Conservation (phyloP, 2,329 filamentous ascomycete genomes). For the Trichoderma sp. region DNA sequence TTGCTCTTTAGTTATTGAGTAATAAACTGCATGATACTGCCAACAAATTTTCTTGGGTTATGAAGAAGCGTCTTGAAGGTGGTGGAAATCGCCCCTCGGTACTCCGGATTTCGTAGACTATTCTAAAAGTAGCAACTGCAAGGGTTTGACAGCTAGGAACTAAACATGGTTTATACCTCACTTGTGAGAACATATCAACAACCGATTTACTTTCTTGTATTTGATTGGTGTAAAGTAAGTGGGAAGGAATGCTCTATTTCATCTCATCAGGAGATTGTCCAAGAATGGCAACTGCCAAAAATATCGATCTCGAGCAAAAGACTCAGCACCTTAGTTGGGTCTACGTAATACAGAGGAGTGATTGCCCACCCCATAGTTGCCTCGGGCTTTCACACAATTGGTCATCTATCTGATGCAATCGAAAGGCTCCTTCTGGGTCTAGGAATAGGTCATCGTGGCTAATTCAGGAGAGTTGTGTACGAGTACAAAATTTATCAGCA, state of each 20-base stretch:
- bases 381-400: neutral
- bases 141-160: neutral
- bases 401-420: neutral
- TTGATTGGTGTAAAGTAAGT: neutral
- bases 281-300: neutral
- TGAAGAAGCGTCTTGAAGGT: neutral
- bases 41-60: neutral
- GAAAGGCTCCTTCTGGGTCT: neutral
- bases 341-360: neutral
- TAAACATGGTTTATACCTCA: neutral
- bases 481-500: neutral
- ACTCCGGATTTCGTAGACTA: neutral
- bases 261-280: neutral
- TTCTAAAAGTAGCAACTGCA: constrained; percentile 1
- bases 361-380: neutral
- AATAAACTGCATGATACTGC: neutral
- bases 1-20: fast-evolving
- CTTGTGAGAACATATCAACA: neutral
- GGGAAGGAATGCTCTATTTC: neutral
- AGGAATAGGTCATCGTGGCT: neutral
- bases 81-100: neutral
- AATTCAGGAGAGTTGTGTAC: neutral
- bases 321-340: neutral
- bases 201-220: neutral
- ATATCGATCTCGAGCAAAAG: neutral